Evolutionary conservation across 75 land plant genomes (phyloP).

Genomic region (Adiantum capillusveneris): DNA sequence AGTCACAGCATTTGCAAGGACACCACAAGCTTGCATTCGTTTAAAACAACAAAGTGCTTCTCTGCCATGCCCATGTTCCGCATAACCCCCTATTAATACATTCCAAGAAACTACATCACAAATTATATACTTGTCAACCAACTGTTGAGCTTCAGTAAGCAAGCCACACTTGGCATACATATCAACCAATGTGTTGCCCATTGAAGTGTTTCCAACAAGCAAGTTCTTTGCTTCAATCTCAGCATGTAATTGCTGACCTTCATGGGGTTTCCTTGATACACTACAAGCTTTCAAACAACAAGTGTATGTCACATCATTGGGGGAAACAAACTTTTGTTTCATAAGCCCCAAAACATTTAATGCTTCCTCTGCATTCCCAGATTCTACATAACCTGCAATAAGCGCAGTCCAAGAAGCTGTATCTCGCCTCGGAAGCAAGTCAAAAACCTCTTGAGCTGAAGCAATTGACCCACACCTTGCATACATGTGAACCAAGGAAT

Average conservation of each 20-base stretch:
- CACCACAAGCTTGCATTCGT: conserved; percentile 26
- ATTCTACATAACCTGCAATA: conserved; percentile 9
- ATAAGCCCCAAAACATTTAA: no score
- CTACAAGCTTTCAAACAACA: conserved; percentile 39
- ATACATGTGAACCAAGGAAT: conserved; percentile 41
- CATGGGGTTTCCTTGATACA: conserved; percentile 8
- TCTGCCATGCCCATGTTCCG: conserved; percentile 39
- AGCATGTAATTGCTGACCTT: conserved; percentile 38
- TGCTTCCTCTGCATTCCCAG: conserved; percentile 11
- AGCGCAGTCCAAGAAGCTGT: conserved; percentile 36
- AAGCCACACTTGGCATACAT: conserved; percentile 44
- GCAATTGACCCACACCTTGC: conserved; percentile 21
- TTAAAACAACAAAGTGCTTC: conserved; percentile 40
- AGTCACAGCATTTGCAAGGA: conserved; percentile 26
- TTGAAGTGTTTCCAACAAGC: conserved; percentile 15
- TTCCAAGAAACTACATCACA: conserved; percentile 53
- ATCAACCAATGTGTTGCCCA: conserved; percentile 54
- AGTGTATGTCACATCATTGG: conserved; percentile 31
- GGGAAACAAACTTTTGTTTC: conserved; percentile 22
- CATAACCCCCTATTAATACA: conserved; percentile 42
- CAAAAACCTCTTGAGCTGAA: conserved; percentile 24
- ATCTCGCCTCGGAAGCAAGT: conserved; percentile 27
- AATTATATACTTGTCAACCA: conserved; percentile 25
- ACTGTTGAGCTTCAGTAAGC: conserved; percentile 33
- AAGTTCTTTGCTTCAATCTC: conserved; percentile 28